A percentile compares a stretch with the other conserved stretches of the same genome.
These are phyloP conservation scores for Yarrowia deformans DNA, from an alignment of 805 yeast species.

Conservation along the genomic window DNA sequence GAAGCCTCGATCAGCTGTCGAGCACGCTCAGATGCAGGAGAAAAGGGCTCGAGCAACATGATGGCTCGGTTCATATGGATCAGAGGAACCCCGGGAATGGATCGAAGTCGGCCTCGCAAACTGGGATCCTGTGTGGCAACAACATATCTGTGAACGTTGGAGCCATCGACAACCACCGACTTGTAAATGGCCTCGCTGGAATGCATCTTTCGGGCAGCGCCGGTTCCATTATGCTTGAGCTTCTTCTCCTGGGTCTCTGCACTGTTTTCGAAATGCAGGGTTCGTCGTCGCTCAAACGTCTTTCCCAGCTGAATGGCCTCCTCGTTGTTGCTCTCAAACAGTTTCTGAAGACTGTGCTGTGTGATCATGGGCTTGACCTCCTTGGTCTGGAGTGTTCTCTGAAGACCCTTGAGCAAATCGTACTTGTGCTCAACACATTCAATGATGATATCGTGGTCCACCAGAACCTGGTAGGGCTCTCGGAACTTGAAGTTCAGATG, in stretches of 20 bases:
- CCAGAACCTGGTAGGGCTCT: constrained; percentile 88
- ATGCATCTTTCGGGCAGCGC: constrained; percentile 18
- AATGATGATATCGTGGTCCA: constrained; percentile 79
- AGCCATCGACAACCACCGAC: constrained; percentile 44
- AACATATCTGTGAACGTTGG: constrained; percentile 87
- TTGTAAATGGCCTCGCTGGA: constrained; percentile 39
- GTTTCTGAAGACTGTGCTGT: constrained; percentile 90
- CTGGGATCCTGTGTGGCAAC: constrained; percentile 83
- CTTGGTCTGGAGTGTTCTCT: constrained; percentile 70
- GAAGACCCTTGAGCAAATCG: constrained; percentile 81
- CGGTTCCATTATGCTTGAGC: constrained; percentile 26
- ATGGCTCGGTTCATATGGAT: constrained; percentile 88
- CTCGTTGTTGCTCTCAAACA: constrained; percentile 75
- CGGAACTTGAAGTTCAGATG: constrained; percentile 88
- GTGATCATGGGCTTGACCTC: constrained; percentile 87
- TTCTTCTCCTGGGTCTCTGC: constrained; percentile 29
- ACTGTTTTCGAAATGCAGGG: constrained; percentile 67
- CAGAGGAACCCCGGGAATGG: constrained; percentile 88
- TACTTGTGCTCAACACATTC: constrained; percentile 71
- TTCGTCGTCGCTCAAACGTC: constrained; percentile 86
- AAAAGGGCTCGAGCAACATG: constrained; percentile 94
- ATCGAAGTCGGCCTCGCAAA: constrained; percentile 71
- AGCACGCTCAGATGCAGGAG: constrained; percentile 66
- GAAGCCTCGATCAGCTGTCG: constrained; percentile 63
- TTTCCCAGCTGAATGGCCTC: constrained; percentile 83